Percentiles rank a stretch among this genome's conserved stretches.
phyloP scores from a whole-genome alignment of 2,329 filamentous ascomycete species.

The Tolypocladium endophyticum region DNA sequence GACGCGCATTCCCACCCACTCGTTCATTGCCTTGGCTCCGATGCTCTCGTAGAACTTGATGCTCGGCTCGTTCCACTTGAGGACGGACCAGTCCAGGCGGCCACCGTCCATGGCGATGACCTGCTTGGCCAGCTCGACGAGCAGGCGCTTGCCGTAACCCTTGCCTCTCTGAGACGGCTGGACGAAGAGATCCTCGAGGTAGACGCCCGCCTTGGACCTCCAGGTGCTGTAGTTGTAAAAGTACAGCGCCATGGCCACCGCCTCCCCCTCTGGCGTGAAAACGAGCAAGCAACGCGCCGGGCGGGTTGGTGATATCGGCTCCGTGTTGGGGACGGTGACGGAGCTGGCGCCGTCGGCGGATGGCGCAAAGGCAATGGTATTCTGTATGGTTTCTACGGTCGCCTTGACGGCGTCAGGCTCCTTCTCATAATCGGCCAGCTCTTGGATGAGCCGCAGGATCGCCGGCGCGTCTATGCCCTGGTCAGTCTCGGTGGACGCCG shows the following conservation, averaged over 20 bases:
- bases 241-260: constrained; percentile 74
- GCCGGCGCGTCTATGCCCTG: constrained; percentile 55
- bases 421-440: constrained; percentile 82
- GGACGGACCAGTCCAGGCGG: constrained; percentile 79
- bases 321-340: constrained; percentile 30
- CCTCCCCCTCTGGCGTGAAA: constrained; percentile 33
- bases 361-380: constrained; percentile 69
- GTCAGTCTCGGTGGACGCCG: constrained; percentile 5
- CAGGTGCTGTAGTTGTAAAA: constrained; percentile 97
- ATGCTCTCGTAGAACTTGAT: constrained; percentile 74
- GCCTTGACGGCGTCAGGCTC: constrained; percentile 65
- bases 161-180: constrained; percentile 56
- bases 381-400: constrained; percentile 60
- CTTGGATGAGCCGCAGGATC: constrained; percentile 76
- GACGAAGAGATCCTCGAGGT: constrained; percentile 90
- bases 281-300: constrained; percentile 71
- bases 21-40: constrained; percentile 55
- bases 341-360: constrained; percentile 31
- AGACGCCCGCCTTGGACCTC: constrained; percentile 78
- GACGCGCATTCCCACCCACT: constrained; percentile 68
- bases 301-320: constrained; percentile 41
- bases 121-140: constrained; percentile 71
- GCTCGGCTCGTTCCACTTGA: constrained; percentile 89
- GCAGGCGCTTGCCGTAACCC: constrained; percentile 69
- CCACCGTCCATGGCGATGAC: constrained; percentile 61